phyloP scores from a whole-genome alignment of 371 early-diverging fungal species.

The Choanephora cucurbitarum region DNA sequence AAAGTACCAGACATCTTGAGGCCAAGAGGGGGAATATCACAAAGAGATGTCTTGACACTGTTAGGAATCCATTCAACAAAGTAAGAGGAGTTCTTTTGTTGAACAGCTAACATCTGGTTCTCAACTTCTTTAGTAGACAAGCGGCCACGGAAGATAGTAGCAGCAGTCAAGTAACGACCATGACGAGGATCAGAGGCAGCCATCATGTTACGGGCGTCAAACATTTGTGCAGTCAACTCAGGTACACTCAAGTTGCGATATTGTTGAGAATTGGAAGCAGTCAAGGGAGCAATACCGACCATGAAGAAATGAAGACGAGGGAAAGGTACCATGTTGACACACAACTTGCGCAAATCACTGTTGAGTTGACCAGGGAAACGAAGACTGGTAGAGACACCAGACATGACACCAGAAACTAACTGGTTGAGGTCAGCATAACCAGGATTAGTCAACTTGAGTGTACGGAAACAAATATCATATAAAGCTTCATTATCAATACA shows the following conservation, averaged over 20 bases:
- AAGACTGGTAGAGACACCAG: constrained; percentile 94
- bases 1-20: constrained; percentile 97
- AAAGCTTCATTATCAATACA: constrained; percentile 98
- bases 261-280: constrained; percentile 79
- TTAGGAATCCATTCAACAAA: constrained; percentile 99
- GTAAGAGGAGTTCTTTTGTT: constrained; percentile 90
- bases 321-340: constrained; percentile 98
- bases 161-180: constrained; percentile 97
- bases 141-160: constrained; percentile 97
- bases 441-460: constrained; percentile 79
- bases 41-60: constrained; percentile 98
- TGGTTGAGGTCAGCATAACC: constrained; percentile 79
- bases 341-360: constrained; percentile 95
- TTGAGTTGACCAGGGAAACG: constrained; percentile 99
- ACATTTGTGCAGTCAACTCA: constrained; percentile 96
- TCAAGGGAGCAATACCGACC: constrained; percentile 96
- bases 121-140: constrained; percentile 99
- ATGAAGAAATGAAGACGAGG: constrained; percentile 99
- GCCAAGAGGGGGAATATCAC: constrained; percentile 95
- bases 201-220: constrained; percentile 98
- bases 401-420: constrained; percentile 83
- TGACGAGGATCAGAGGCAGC: constrained; percentile 96
- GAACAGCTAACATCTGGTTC: constrained; percentile 95
- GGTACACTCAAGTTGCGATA: constrained; percentile 89
- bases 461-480: constrained; percentile 84